phyloP scores from a whole-genome alignment of 495 filamentous ascomycete species.

The Hyaloscypha bicolor region DNA sequence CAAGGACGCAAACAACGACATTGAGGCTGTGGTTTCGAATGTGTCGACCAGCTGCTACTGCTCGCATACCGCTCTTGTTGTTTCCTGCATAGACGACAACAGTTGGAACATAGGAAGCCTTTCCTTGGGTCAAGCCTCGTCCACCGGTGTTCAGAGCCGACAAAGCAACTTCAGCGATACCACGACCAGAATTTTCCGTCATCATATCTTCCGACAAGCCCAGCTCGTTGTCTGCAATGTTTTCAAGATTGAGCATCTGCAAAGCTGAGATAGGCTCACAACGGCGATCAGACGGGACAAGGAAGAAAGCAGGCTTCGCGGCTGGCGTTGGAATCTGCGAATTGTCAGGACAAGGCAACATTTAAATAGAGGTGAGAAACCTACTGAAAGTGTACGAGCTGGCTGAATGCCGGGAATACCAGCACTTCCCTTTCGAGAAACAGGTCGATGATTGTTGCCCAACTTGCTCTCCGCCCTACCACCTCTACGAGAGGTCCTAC shows the following conservation, averaged over 20 bases:
- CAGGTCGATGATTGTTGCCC: constrained; percentile 41
- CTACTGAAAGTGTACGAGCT: constrained; percentile 28
- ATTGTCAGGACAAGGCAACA: constrained; percentile 1
- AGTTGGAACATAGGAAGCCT: constrained; percentile 55
- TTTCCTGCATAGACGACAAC: constrained; percentile 87
- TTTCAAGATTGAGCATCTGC: constrained; percentile 89
- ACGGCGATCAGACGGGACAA: constrained; percentile 65
- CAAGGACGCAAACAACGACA: constrained; percentile 81
- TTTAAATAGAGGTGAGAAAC: constrained; percentile 1
- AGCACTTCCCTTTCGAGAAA: constrained; percentile 66
- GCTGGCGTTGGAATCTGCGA: constrained; percentile 23
- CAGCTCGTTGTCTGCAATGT: constrained; percentile 79
- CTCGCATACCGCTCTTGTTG: constrained; percentile 80
- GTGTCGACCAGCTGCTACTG: constrained; percentile 83
- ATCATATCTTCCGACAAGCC: constrained; percentile 87
- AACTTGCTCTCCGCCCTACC: constrained; percentile 52
- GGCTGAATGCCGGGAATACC: constrained; percentile 30
- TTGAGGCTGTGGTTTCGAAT: constrained; percentile 77
- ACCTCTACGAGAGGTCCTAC: constrained; percentile 50
- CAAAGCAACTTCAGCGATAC: constrained; percentile 82
- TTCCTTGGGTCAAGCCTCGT: constrained; percentile 40
- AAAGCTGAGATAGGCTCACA: constrained; percentile 82
- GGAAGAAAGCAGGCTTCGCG: constrained; percentile 40
- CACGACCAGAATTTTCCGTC: constrained; percentile 85
- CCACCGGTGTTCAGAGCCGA: constrained; percentile 56